Evolutionary conservation across 2,329 filamentous ascomycete species (phyloP).

Genomic region (Fusarium burgessii): DNA sequence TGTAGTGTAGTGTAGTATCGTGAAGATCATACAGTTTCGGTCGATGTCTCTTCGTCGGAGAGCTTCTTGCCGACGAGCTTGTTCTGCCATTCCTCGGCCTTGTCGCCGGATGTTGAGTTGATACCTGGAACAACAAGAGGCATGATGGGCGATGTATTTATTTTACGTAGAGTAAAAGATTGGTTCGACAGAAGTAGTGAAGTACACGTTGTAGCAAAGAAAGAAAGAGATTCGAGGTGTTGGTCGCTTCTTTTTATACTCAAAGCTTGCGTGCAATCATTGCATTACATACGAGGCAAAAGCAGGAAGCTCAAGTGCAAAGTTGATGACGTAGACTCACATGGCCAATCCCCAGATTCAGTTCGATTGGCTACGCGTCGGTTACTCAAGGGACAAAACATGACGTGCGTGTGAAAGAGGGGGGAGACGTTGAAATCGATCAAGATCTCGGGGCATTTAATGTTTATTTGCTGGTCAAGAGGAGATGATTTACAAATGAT

Average conservation of each 20-base stretch:
- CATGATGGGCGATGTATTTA: slow-evolving; percentile 57
- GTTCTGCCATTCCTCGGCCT: slow-evolving; percentile 69
- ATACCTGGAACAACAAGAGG: slow-evolving; percentile 74
- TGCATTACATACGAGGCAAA: slow-evolving; percentile 10
- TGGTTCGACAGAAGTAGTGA: neutral
- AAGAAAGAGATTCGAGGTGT: neutral
- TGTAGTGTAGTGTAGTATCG: too few relatives aligned
- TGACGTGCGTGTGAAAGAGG: slow-evolving; percentile 30
- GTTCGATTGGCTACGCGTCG: slow-evolving; percentile 37
- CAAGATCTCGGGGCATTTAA: slow-evolving; percentile 20
- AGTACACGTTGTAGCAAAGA: neutral
- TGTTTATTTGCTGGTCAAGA: neutral
- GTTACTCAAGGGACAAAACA: slow-evolving; percentile 21
- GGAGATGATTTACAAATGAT: neutral
- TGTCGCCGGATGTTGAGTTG: slow-evolving; percentile 59
- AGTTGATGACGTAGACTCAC: slow-evolving; percentile 47
- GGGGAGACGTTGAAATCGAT: slow-evolving; percentile 2
- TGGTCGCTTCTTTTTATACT: slow-evolving; percentile 25
- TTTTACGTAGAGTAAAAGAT: neutral
- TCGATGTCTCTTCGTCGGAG: slow-evolving; percentile 59
- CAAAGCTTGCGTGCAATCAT: slow-evolving; percentile 17
- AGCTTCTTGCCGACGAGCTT: slow-evolving; percentile 75
- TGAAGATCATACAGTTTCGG: slow-evolving; percentile 62
- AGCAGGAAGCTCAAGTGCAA: slow-evolving; percentile 21
- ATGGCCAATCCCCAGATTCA: slow-evolving; percentile 27